Percentiles rank a stretch among this genome's conserved stretches.
Evolutionary conservation across 768 basidiomycete genomes (phyloP).

Genomic region (Tubosaeta sp.): DNA sequence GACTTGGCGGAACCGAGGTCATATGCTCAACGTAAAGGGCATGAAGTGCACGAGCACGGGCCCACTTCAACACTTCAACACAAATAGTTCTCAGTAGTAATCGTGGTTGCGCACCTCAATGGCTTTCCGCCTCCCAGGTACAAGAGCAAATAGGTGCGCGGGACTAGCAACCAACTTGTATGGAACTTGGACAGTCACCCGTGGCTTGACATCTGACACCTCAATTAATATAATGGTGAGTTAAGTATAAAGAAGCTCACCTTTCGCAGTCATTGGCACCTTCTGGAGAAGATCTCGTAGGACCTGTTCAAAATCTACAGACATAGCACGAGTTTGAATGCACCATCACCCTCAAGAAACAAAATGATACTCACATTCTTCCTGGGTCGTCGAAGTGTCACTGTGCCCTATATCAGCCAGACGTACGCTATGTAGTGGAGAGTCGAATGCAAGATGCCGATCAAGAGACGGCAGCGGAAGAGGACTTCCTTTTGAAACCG

Average conservation of each 20-base stretch:
- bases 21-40: conserved; percentile 34
- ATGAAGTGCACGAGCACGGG: conserved; percentile 39
- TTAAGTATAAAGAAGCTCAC: conserved; percentile 17
- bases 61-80: conserved; percentile 35
- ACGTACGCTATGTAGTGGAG: not conserved
- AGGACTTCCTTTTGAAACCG: conserved; percentile 19
- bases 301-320: conserved; percentile 31
- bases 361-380: conserved; percentile 17
- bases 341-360: not conserved
- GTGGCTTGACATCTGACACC: conserved; percentile 34
- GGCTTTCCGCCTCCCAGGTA: conserved; percentile 44
- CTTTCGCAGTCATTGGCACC: conserved; percentile 43
- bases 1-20: conserved; percentile 15
- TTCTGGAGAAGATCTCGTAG: conserved; percentile 35
- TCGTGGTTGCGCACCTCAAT: conserved; percentile 38
- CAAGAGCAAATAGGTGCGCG: conserved; percentile 32
- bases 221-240: not conserved
- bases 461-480: conserved; percentile 28
- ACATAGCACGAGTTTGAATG: not conserved
- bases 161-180: conserved; percentile 37
- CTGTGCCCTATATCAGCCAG: conserved; percentile 1
- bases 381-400: conserved; percentile 1
- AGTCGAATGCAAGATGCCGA: conserved; percentile 8
- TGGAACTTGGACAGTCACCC: conserved; percentile 26
- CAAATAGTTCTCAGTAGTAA: not conserved